phyloP scores from a whole-genome alignment of 2,329 filamentous ascomycete genomes.

The Penicillium corylophilum region DNA sequence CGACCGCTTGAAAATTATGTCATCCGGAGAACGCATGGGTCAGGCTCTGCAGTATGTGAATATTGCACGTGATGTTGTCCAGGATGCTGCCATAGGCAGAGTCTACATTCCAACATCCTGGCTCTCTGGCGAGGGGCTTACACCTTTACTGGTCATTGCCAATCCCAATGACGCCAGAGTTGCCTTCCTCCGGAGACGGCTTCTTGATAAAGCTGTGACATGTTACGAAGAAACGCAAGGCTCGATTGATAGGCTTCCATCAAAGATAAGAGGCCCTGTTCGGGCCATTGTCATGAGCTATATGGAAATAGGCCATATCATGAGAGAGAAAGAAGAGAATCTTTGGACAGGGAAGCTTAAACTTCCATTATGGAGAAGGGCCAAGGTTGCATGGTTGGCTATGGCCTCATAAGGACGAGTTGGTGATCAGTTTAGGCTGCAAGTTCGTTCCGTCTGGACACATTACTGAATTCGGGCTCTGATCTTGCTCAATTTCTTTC shows the following conservation, averaged over 20 bases:
- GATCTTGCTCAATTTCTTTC: too few relatives aligned
- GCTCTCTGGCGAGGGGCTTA: constrained; percentile 60
- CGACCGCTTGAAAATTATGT: constrained; percentile 32
- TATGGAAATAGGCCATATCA: constrained; percentile 63
- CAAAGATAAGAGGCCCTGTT: constrained; percentile 61
- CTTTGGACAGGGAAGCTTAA: constrained; percentile 59
- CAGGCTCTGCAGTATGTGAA: constrained; percentile 75
- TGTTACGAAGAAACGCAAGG: too few relatives aligned
- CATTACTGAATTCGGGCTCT: too few relatives aligned
- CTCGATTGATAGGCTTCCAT: constrained; percentile 61
- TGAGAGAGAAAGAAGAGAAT: neutral
- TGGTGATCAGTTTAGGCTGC: too few relatives aligned
- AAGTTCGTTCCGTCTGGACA: too few relatives aligned
- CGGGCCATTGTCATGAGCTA: constrained; percentile 72
- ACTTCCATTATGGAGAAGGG: constrained; percentile 5
- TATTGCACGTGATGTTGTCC: constrained; percentile 68
- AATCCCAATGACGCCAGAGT: neutral
- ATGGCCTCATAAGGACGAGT: neutral
- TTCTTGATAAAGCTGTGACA: too few relatives aligned
- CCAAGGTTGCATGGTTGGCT: constrained; percentile 5
- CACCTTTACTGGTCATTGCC: constrained; percentile 3
- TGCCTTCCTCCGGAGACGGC: too few relatives aligned
- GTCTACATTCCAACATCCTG: constrained; percentile 68
- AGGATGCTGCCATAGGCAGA: constrained; percentile 63
- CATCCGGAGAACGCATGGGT: constrained; percentile 57